Base-by-base conservation (phyloP, 2,329 filamentous ascomycete genomes). In the Colletotrichum gigasporum region DNA sequence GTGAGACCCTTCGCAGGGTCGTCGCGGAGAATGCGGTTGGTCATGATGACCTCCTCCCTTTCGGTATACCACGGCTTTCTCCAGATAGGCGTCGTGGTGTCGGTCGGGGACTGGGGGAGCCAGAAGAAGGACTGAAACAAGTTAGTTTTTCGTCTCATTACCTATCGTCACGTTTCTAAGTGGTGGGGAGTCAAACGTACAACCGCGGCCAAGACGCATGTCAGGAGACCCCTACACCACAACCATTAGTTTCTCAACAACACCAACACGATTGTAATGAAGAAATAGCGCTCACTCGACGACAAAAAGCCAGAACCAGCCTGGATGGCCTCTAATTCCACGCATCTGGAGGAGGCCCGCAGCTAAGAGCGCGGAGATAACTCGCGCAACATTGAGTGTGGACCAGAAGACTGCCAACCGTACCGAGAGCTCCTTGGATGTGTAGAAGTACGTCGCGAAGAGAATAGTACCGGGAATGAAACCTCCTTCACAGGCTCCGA, bases 331-430 rank as follows among this genome's bases (percentile, higher is more conserved):
- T 9, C 69, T 71, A 7, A 81, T 72, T 1, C 84, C 85, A 35
- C 81, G 73, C 76, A 88, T 82, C 51, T 84, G 76, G 3, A 88
- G 75, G 12, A 84, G 76, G 2, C 75, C 80, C 1, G 78, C 79
- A 5, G 81, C 81, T 5, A 83, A 65, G 0, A 83, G 73, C 12
- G 87, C 85, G 0, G 85, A 82, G 32, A 82, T 78, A 37, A 83
- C 76, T 70, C 74, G 71, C 5, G 77, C 76, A 37, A 81, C 69
- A 55, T 80, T 82, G 24, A 83, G 74, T 2, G 80, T 82, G 1
- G 80, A 80, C 91, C 90, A 93, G 75, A 93, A 93, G 70, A 83
- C 89, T 42, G 87, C 87, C 9, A 93, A 79, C 0, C 91, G 85
- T 30, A 86, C 82, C 0, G 71, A 69, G 20, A 73, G 63, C 57